Conservation (phyloP, 441 rosid species). For the Raphanus hybrid region DNA sequence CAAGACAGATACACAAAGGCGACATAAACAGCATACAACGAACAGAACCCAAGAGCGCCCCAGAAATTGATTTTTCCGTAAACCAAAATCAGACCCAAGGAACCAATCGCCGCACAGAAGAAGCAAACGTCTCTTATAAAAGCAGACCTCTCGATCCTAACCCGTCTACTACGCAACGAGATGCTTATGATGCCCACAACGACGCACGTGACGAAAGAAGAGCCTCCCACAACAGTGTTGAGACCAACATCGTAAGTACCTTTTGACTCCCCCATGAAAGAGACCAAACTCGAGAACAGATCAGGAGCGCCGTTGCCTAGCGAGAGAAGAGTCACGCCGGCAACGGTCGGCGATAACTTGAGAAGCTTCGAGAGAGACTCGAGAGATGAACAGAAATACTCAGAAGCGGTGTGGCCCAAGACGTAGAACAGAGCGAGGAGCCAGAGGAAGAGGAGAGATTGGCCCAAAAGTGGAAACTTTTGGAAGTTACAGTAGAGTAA, state of each 20-base stretch:
- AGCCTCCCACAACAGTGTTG: slow-evolving; percentile 75
- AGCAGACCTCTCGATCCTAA: slow-evolving; percentile 45
- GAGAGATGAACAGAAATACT: slow-evolving; percentile 81
- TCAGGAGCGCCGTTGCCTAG: slow-evolving; percentile 95
- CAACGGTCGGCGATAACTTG: slow-evolving; percentile 76
- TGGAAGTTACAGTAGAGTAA: slow-evolving; percentile 72
- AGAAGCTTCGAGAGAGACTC: slow-evolving; percentile 68
- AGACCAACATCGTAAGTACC: slow-evolving; percentile 69
- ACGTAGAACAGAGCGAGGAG: slow-evolving; percentile 73
- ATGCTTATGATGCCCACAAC: slow-evolving; percentile 75
- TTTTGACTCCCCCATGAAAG: slow-evolving; percentile 57
- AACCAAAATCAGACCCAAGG: slow-evolving; percentile 57
- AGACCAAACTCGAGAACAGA: slow-evolving; percentile 76
- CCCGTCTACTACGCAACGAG: slow-evolving; percentile 42
- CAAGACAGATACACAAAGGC: slow-evolving; percentile 40
- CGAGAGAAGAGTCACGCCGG: slow-evolving; percentile 87
- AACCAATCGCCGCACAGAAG: slow-evolving; percentile 59
- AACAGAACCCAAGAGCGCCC: slow-evolving; percentile 69
- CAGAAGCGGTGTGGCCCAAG: slow-evolving; percentile 85
- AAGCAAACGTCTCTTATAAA: slow-evolving; percentile 71
- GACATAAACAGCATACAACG: slow-evolving; percentile 66
- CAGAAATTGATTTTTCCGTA: slow-evolving; percentile 63
- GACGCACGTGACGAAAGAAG: slow-evolving; percentile 75
- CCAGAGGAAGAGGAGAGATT: slow-evolving; percentile 61
- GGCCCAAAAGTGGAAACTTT: slow-evolving; percentile 55